Conservation (phyloP, 2,329 filamentous ascomycete genomes). For the Bipolaris cookei region DNA sequence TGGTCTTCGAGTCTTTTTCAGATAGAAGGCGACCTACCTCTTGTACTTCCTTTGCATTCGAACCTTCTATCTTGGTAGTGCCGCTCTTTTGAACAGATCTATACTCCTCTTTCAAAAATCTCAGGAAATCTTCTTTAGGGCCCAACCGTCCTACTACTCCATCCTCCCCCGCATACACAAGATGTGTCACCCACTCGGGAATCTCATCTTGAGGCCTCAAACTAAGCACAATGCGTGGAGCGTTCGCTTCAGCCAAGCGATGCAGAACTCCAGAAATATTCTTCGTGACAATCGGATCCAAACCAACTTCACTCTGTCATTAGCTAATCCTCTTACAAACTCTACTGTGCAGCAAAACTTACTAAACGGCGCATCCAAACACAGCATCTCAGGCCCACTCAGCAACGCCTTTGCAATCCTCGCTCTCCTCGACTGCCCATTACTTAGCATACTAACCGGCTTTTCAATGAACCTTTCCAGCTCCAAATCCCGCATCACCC, state of each 20-base stretch:
- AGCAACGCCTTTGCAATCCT: conserved; percentile 88
- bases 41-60: conserved; percentile 30
- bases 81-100: conserved; percentile 26
- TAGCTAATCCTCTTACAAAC: background rate
- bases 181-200: conserved; percentile 88
- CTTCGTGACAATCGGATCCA: conserved; percentile 82
- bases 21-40: conserved; percentile 40
- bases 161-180: conserved; percentile 73
- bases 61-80: conserved; percentile 10
- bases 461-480: conserved; percentile 74
- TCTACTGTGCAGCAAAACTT: conserved; percentile 25
- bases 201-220: conserved; percentile 84
- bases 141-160: conserved; percentile 72
- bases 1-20: conserved; percentile 25
- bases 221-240: conserved; percentile 76
- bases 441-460: conserved; percentile 88
- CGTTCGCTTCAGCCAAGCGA: conserved; percentile 68
- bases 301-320: conserved; percentile 65
- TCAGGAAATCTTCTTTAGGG: conserved; percentile 66
- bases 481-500: conserved; percentile 72
- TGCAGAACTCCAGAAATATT: conserved; percentile 74
- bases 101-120: conserved; percentile 46
- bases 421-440: conserved; percentile 87
- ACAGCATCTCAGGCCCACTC: conserved; percentile 75
- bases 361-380: conserved; percentile 88